phyloP scores from a whole-genome alignment of 2,329 filamentous ascomycete species.

The Graphilbum fragrans region DNA sequence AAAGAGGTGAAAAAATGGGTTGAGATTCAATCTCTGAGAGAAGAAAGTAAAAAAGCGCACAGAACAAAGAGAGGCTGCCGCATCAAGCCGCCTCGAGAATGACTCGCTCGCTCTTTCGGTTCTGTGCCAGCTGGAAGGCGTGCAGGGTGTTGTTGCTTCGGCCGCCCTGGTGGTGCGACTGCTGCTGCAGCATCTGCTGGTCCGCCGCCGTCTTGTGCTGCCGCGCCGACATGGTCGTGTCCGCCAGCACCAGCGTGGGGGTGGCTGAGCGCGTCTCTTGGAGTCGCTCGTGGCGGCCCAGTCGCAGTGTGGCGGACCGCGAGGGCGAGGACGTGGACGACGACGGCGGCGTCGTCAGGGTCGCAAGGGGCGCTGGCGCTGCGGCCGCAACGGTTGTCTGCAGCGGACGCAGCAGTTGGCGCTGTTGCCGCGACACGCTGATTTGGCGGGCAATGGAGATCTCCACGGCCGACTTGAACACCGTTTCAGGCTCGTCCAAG shows the following conservation, averaged over 20 bases:
- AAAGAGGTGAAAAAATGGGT: not conserved
- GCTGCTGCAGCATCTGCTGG: not conserved
- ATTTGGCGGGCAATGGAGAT: constrained; percentile 59
- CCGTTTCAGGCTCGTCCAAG: constrained; percentile 26
- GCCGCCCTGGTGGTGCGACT: constrained; percentile 9
- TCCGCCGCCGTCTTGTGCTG: not conserved
- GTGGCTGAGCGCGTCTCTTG: constrained; percentile 29
- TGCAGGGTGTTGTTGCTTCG: constrained; percentile 6
- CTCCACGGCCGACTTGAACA: constrained; percentile 44
- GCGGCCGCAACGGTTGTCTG: constrained; percentile 19
- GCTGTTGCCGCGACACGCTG: constrained; percentile 50
- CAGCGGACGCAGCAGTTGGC: constrained; percentile 43
- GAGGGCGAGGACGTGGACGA: not conserved
- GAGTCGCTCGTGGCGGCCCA: constrained; percentile 21
- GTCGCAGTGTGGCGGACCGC: constrained; percentile 8
- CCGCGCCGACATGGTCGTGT: constrained; percentile 2
- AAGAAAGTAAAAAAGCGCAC: not conserved
- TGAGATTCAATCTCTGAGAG: too few relatives aligned
- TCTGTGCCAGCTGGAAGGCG: constrained; percentile 18
- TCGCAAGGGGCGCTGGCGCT: too few relatives aligned
- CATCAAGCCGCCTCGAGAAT: constrained; percentile 32
- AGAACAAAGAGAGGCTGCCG: not conserved
- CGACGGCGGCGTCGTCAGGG: not conserved
- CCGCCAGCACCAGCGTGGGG: constrained; percentile 30
- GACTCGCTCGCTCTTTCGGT: constrained; percentile 41